Conservation (phyloP, 306 rosid species). For the Vicia villosa region DNA sequence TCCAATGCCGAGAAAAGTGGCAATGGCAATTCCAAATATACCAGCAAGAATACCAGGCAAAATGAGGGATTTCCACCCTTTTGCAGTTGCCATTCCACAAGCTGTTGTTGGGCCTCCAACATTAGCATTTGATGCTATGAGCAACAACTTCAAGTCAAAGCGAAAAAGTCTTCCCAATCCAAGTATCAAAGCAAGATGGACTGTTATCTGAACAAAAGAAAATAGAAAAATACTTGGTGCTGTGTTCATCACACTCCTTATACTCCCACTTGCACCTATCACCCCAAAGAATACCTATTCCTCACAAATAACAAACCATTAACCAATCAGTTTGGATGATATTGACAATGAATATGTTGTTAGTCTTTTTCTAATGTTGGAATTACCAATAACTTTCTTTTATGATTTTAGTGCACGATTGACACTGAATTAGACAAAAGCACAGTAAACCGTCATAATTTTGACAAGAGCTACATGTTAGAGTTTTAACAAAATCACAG, state of each 20-base stretch:
- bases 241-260: slow-evolving; percentile 63
- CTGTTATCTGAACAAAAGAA: slow-evolving; percentile 56
- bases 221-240: slow-evolving; percentile 64
- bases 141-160: slow-evolving; percentile 55
- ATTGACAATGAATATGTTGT: neutral
- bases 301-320: slow-evolving; percentile 16
- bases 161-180: slow-evolving; percentile 61
- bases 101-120: slow-evolving; percentile 81
- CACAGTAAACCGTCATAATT: neutral
- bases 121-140: slow-evolving; percentile 51
- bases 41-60: slow-evolving; percentile 84
- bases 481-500: neutral
- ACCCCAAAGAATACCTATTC: slow-evolving; percentile 66
- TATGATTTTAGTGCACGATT: neutral
- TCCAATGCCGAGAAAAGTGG: slow-evolving; percentile 74
- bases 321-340: neutral
- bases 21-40: slow-evolving; percentile 67
- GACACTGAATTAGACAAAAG: neutral
- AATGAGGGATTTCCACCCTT: slow-evolving; percentile 70
- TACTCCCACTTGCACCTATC: slow-evolving; percentile 71
- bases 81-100: slow-evolving; percentile 71
- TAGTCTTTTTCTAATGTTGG: neutral
- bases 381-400: neutral
- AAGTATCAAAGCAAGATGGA: slow-evolving; percentile 58
- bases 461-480: neutral